phyloP scores from a whole-genome alignment of 2,329 filamentous ascomycete genomes.

The Penicillium sp. region DNA sequence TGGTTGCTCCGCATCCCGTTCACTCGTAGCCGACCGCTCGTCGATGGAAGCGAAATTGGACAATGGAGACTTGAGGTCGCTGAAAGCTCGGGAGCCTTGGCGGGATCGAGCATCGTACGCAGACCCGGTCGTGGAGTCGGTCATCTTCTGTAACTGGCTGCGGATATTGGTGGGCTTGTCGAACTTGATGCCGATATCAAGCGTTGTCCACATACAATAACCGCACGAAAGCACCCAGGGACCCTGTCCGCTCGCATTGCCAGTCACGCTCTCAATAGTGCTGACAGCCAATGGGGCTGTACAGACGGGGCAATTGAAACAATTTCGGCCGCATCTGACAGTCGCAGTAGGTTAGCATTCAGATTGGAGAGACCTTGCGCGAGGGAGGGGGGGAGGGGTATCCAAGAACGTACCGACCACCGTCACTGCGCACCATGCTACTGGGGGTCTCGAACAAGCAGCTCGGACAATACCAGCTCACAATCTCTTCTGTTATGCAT shows the following conservation, averaged over 20 bases:
- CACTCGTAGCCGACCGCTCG: slow-evolving; percentile 24
- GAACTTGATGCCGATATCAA: slow-evolving; percentile 84
- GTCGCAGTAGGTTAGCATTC: slow-evolving; percentile 4
- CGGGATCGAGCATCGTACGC: slow-evolving; percentile 27
- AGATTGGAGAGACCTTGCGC: neutral
- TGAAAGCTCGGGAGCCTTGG: slow-evolving; percentile 35
- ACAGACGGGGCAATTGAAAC: slow-evolving; percentile 90
- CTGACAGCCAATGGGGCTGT: slow-evolving; percentile 72
- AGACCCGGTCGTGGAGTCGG: slow-evolving; percentile 36
- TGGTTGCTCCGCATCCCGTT: slow-evolving; percentile 27
- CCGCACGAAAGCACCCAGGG: slow-evolving; percentile 78
- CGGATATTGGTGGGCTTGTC: slow-evolving; percentile 84
- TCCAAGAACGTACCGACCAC: slow-evolving; percentile 65
- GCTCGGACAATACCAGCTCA: slow-evolving; percentile 90
- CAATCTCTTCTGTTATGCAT: slow-evolving; percentile 88
- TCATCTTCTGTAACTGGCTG: slow-evolving; percentile 67
- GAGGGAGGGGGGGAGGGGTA: neutral
- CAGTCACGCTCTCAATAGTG: slow-evolving; percentile 55
- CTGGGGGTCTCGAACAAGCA: slow-evolving; percentile 95
- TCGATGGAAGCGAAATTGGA: slow-evolving; percentile 33
- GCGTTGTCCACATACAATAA: slow-evolving; percentile 88
- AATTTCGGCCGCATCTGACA: slow-evolving; percentile 79
- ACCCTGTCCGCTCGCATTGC: slow-evolving; percentile 40
- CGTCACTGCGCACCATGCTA: slow-evolving; percentile 85
- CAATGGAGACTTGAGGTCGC: slow-evolving; percentile 34